Conservation (phyloP, 2,329 filamentous ascomycete genomes). For the Conoideocrella luteorostrata region DNA sequence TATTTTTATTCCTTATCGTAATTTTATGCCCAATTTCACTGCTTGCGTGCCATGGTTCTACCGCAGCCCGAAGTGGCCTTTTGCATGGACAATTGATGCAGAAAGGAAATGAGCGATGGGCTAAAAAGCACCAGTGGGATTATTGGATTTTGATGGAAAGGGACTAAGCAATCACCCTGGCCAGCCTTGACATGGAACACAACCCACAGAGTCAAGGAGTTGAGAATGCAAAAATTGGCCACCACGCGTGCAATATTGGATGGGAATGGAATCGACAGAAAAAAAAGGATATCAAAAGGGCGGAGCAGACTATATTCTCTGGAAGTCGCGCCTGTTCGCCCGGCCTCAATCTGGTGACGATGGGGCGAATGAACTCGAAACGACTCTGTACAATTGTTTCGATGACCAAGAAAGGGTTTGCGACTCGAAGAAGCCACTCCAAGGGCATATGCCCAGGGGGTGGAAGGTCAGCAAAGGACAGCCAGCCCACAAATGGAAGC, state of each 20-base stretch:
- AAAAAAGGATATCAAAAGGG: constrained; percentile 2
- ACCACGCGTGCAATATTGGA: background rate
- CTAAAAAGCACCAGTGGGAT: constrained; percentile 4
- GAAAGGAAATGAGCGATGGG: constrained; percentile 10
- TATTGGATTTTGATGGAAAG: constrained; percentile 18
- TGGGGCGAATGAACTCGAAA: constrained; percentile 16
- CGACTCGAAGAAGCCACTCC: no score
- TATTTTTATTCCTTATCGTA: constrained; percentile 16
- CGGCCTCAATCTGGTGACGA: constrained; percentile 2
- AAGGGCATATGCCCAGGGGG: constrained; percentile 7
- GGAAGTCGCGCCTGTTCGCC: background rate
- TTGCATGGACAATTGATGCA: constrained; percentile 10
- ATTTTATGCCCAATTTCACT: constrained; percentile 17
- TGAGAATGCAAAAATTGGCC: constrained; percentile 27
- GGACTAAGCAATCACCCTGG: constrained; percentile 18
- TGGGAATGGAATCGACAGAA: background rate
- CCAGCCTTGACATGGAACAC: constrained; percentile 17
- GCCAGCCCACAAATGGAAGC: no score
- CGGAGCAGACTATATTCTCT: background rate
- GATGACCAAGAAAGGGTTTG: background rate
- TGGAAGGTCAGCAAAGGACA: no score
- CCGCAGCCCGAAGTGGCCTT: constrained; percentile 11
- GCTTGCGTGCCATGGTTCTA: constrained; percentile 18
- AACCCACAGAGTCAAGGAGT: constrained; percentile 14
- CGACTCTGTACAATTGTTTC: constrained; percentile 26